Evolutionary conservation across 371 early-diverging fungal species (phyloP).

Genomic region (Actinomortierella wolfii): DNA sequence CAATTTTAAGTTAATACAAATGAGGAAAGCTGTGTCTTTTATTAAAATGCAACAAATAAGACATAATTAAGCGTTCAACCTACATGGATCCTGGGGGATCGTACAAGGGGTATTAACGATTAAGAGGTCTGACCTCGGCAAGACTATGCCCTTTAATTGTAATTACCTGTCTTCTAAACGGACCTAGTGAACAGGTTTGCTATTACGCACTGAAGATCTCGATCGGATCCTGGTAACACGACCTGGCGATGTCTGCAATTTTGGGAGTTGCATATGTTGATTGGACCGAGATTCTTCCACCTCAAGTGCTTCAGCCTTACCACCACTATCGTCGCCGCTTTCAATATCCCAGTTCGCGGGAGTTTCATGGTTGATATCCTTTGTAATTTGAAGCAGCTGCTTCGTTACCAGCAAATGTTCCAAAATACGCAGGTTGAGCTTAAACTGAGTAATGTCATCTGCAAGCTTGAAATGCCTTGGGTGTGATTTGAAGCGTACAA

Average conservation of each 20-base stretch:
- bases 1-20: no score
- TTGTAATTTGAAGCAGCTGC: conserved; percentile 1
- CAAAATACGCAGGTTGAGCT: conserved; percentile 14
- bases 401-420: conserved; percentile 15
- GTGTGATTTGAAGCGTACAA: conserved; percentile 7
- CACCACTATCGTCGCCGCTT: conserved; percentile 5
- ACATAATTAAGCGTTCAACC: no score
- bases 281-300: background rate
- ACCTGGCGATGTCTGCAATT: conserved; percentile 10
- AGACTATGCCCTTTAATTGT: no score
- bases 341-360: conserved; percentile 12
- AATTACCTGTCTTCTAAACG: no score
- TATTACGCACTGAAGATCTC: conserved; percentile 4
- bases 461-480: conserved; percentile 8
- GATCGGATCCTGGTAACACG: conserved; percentile 2
- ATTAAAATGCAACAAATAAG: no score
- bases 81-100: no score
- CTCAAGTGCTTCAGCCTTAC: background rate
- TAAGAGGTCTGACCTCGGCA: no score
- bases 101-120: no score
- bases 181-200: conserved; percentile 5
- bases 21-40: no score
- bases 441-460: conserved; percentile 10
- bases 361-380: conserved; percentile 10
- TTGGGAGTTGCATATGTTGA: conserved; percentile 6